A percentile compares a stretch with the other conserved stretches of the same genome.
phyloP scores from a whole-genome alignment of 257 asterid species.

The Primulina huaijiensis region DNA sequence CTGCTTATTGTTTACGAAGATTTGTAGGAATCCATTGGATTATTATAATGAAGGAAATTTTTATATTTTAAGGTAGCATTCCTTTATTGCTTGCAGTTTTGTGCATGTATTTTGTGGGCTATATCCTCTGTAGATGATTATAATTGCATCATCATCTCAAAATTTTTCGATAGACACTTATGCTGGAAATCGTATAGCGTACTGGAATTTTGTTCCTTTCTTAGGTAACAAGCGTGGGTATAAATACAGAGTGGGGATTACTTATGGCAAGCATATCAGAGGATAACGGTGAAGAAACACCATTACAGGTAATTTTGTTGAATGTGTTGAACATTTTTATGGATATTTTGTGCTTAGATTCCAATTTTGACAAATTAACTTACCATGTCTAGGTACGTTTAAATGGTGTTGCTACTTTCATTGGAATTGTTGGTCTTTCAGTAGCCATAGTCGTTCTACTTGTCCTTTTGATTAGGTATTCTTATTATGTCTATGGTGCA shows the following conservation, averaged over 20 bases:
- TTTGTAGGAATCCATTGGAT: not conserved
- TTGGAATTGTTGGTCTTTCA: conserved; percentile 79
- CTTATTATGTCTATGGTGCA: conserved; percentile 14
- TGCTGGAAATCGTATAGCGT: conserved; percentile 7
- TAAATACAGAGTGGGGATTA: conserved; percentile 96
- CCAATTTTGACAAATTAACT: conserved; percentile 14
- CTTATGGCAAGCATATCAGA: conserved; percentile 97
- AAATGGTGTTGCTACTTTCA: conserved; percentile 93
- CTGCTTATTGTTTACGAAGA: conserved; percentile 13
- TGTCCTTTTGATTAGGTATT: conserved; percentile 71
- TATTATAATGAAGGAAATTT: conserved; percentile 6
- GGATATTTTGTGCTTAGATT: conserved; percentile 10
- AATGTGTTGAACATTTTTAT: conserved; percentile 14
- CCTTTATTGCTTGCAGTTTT: not conserved
- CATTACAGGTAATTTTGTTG: conserved; percentile 66
- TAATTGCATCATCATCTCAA: not conserved
- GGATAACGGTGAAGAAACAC: conserved; percentile 98
- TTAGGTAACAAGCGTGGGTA: conserved; percentile 88
- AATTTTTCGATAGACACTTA: conserved; percentile 8
- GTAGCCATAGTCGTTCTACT: conserved; percentile 73
- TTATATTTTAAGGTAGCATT: not conserved
- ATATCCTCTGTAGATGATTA: not conserved
- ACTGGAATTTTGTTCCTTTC: conserved; percentile 20
- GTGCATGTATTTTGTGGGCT: not conserved
- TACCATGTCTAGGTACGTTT: conserved; percentile 62